A percentile compares a stretch with the other conserved stretches of the same genome.
These are phyloP conservation scores for Pseudopediastrum boryanum DNA, from an alignment of 139 green algal genomes.

Conservation along the genomic window DNA sequence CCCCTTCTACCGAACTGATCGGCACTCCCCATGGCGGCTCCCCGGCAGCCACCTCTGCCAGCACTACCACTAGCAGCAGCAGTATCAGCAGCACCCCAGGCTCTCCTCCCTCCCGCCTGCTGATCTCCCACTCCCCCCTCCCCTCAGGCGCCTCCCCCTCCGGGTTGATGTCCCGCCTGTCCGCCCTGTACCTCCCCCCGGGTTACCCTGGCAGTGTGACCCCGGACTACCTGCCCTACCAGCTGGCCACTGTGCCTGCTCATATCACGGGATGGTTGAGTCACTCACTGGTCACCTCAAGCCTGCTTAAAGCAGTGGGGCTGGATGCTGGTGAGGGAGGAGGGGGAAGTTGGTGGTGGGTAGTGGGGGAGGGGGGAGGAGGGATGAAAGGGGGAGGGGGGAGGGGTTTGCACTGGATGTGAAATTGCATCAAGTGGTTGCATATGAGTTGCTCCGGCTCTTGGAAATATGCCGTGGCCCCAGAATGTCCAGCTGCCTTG, in stretches of 20 bases:
- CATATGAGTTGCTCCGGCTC: neutral
- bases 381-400: neutral
- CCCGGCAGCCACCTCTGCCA: too few species aligned
- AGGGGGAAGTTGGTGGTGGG: too few species aligned
- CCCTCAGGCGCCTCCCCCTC: too few species aligned
- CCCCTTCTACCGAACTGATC: too few species aligned
- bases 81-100: conserved; percentile 7
- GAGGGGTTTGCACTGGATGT: neutral
- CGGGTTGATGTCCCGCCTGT: too few species aligned
- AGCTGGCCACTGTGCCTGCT: conserved; percentile 74
- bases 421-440: neutral
- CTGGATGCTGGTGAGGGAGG: conserved; percentile 52
- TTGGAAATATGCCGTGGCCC: neutral
- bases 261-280: conserved; percentile 74
- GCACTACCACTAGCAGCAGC: neutral
- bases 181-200: conserved; percentile 68
- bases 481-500: neutral
- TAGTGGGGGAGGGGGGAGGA: too few species aligned
- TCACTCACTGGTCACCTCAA: conserved; percentile 69
- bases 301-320: conserved; percentile 78
- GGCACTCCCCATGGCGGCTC: too few species aligned
- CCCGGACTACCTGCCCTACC: conserved; percentile 60
- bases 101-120: neutral
- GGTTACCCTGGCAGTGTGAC: conserved; percentile 76
- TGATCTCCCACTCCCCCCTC: too few species aligned